phyloP scores from a whole-genome alignment of 345 rosid species.

The Syzygium jambos region DNA sequence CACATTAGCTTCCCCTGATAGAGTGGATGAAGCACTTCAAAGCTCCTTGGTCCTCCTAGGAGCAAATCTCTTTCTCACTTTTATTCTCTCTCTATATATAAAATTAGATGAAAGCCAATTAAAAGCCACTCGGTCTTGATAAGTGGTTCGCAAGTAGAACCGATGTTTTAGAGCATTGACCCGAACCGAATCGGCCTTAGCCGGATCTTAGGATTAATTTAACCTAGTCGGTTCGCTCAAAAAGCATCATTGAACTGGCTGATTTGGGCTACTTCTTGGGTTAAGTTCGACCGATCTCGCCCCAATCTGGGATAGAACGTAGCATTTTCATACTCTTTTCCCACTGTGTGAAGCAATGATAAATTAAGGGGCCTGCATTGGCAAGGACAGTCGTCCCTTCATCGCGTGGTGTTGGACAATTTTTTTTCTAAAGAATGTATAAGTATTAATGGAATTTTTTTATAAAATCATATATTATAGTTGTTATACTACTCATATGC shows the following conservation, averaged over 20 bases:
- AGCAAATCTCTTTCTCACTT: not conserved
- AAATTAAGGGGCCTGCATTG: not conserved
- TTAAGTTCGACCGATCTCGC: not conserved
- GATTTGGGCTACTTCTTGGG: no score
- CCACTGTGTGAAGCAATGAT: not conserved
- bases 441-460: no score
- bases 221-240: not conserved
- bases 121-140: not conserved
- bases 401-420: not conserved
- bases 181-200: not conserved
- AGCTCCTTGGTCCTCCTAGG: not conserved
- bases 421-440: no score
- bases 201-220: not conserved
- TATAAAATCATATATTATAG: no score
- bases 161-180: not conserved
- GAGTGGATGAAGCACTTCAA: not conserved
- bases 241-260: not conserved
- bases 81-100: not conserved
- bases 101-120: not conserved
- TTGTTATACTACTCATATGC: no score
- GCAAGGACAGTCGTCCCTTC: not conserved
- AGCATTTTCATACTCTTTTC: not conserved
- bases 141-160: not conserved
- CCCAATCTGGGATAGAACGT: not conserved
- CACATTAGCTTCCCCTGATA: rapidly evolving